Conservation (phyloP, 352 stramenopile genomes). For the Aphanomyces euteiches region DNA sequence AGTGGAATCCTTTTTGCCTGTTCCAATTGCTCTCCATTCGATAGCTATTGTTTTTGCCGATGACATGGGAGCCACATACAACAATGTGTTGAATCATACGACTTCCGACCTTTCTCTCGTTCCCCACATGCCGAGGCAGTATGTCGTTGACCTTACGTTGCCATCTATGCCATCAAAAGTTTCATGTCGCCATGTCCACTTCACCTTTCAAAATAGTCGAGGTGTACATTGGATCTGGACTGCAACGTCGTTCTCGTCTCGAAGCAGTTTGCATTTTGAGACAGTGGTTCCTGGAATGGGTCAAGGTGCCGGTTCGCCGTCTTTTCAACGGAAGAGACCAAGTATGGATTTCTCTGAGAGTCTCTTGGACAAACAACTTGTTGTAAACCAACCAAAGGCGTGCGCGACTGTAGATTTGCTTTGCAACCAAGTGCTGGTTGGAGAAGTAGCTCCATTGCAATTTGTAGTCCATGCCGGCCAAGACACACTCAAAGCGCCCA, state of each 20-base stretch:
- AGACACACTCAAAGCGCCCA: constrained; percentile 1
- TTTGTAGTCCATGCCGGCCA: constrained; percentile 6
- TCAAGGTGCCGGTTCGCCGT: constrained; percentile 73
- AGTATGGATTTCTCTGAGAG: neutral
- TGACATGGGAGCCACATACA: constrained; percentile 19
- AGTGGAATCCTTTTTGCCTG: constrained; percentile 26
- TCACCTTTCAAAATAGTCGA: constrained; percentile 6
- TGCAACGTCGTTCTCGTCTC: constrained; percentile 46
- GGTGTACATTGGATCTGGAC: constrained; percentile 46
- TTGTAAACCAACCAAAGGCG: constrained; percentile 11
- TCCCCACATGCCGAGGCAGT: neutral
- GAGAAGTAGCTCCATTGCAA: neutral
- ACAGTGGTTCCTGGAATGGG: constrained; percentile 79
- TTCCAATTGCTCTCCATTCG: neutral
- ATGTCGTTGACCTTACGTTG: constrained; percentile 10
- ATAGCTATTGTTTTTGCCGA: constrained; percentile 26
- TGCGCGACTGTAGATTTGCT: constrained; percentile 7
- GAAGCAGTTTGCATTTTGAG: constrained; percentile 45
- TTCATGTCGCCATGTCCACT: constrained; percentile 21
- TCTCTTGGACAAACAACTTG: constrained; percentile 1
- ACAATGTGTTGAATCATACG: constrained; percentile 24
- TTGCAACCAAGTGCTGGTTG: constrained; percentile 12
- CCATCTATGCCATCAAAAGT: neutral
- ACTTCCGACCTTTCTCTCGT: constrained; percentile 14
- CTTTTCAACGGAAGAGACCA: constrained; percentile 51